Base-by-base conservation (phyloP, 2,329 filamentous ascomycete genomes). In the Myriosclerotinia curreyana region DNA sequence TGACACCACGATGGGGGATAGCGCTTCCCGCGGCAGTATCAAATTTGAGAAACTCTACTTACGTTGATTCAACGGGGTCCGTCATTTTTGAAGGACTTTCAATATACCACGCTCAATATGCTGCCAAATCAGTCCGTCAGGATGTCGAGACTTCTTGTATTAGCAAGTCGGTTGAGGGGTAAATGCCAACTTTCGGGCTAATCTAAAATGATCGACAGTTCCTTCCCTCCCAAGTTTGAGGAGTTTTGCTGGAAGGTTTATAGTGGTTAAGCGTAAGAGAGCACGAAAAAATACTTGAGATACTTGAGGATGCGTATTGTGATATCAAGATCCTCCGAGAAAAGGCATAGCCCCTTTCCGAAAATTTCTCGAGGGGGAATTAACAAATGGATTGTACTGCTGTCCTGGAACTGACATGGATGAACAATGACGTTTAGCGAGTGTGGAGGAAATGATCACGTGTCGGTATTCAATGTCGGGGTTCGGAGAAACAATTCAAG, bases 391-490 rank as follows among this genome's bases (percentile, higher is more conserved):
- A 44, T 56, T 44, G 14, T 31, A 12, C 25, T n/a, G 42, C 28
- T 48, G 42, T 48, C 36, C 54, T 48, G 42, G 42, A 34, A 58
- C 34, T 20, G 17, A 34, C 20, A 46, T 58, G 7, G 54, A 58
- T 58, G 1, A 36, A 36, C 55, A 58, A 58, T 58, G 55, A 58
- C 44, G 55, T 48, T 52, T 52, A 58, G 55, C 55, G 55, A 58
- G 20, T 48, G 28, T 48, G 54, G 42, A 20, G 55, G 25, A 22
- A 48, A 20, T 11, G 5, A 58, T 58, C 55, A 58, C n/a, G 28
- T 58, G 40, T 22, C n/a, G 9, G n/a, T 58, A 28, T 22, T 1
- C 5, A 17, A 17, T 25, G 15, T 55, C 17, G 54, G 40, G 54
- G 40, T 12, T 31, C n/a, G 40, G 40, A 42, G 15, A 31, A 31